Base-by-base conservation (phyloP, 306 rosid species). In the Cicer chorassanicum region DNA sequence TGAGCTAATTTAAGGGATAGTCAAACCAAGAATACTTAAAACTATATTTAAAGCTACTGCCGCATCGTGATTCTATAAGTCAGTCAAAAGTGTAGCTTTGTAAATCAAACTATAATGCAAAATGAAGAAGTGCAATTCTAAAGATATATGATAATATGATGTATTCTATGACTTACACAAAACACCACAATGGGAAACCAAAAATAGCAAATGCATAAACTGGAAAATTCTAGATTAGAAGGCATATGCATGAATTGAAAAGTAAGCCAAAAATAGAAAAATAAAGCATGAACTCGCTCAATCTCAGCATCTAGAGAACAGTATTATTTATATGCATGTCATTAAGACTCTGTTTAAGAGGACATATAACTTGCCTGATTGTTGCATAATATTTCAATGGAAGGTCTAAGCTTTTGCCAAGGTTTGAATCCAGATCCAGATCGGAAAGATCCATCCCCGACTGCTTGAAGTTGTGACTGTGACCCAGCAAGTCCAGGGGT, bases 361-460 rank as follows among this genome's bases (percentile, higher is more conserved):
- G 45, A 43, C 57, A 76, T 21, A 83, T 45, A 54, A 82, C 92
- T 87, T 86, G 87, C 98, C 97, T 93, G 98, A 73, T 90, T 95
- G 87, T 88, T 92, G 84, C 99, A 92, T 81, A 95, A 68, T 81
- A 95, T 89, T 87, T 95, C 99, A 80, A 95, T 89, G 60, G 96
- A 87, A 71, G 99, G 97, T 76, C 83, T 89, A 68, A 81, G 89
- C 88, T 90, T 94, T 79, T 87, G 97, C 97, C 96, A 88, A 60
- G 93, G 89, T 90, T 88, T 92, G 64, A 82, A 83, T 77, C 92
- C 99, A 74, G 97, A 80, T 8, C 99, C 99, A 74, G 97, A 80
- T 7, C 99, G 89, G 70, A 87, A 90, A 69, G 96, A 86, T 84
- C 82, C 94, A 81, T 92, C 98, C 70, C 93, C 96, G 84, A 84